Evolutionary conservation across 148 eudicot species (phyloP).

Genomic region (Heliamphora exappendiculata): DNA sequence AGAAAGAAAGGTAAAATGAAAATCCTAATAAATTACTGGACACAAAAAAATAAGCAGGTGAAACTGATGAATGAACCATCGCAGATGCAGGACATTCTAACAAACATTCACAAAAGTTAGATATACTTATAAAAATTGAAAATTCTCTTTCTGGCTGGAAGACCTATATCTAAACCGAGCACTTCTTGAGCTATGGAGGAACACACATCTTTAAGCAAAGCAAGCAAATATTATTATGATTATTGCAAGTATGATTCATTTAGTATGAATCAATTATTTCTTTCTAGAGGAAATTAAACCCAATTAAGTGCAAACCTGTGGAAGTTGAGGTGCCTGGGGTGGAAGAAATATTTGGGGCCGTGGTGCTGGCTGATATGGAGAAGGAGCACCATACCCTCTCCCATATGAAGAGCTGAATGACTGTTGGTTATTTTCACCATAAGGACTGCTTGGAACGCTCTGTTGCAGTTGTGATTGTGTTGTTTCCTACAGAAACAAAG

Average conservation of each 20-base stretch:
- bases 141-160: background rate
- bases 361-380: slow-evolving; percentile 22
- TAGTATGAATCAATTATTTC: background rate
- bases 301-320: slow-evolving; percentile 37
- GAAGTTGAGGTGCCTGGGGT: slow-evolving; percentile 45
- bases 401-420: slow-evolving; percentile 29
- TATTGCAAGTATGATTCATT: background rate
- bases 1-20: background rate
- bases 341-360: slow-evolving; percentile 65
- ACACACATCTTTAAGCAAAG: background rate
- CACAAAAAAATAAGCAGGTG: background rate
- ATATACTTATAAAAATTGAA: background rate
- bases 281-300: background rate
- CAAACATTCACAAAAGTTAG: background rate
- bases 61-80: background rate
- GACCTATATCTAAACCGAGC: background rate
- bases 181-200: background rate
- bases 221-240: background rate
- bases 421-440: slow-evolving; percentile 26
- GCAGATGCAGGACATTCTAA: background rate
- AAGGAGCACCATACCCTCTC: slow-evolving; percentile 39
- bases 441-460: background rate
- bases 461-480: slow-evolving; percentile 15
- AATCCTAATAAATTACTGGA: background rate
- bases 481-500: slow-evolving; percentile 10